Conservation (phyloP, 495 filamentous ascomycete genomes). For the Aspergillus incahuasiensis region DNA sequence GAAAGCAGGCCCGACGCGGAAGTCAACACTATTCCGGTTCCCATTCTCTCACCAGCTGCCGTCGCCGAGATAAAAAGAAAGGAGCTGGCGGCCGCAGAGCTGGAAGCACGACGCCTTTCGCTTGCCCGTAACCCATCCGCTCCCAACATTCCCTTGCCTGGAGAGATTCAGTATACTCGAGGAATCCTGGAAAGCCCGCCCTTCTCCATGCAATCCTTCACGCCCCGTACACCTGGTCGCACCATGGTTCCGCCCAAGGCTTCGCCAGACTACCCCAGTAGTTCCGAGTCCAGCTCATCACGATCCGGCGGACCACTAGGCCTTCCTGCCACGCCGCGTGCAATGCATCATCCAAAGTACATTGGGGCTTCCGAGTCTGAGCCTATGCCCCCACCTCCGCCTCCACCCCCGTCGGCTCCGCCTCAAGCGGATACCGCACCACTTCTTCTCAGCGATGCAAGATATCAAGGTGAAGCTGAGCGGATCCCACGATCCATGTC, state of each 20-base stretch:
- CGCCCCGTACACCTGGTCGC: conserved; percentile 38
- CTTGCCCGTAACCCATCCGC: conserved; percentile 74
- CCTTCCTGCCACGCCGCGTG: conserved; percentile 76
- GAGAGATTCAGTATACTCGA: conserved; percentile 44
- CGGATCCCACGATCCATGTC: conserved; percentile 64
- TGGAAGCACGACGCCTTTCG: conserved; percentile 81
- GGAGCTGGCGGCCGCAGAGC: conserved; percentile 75
- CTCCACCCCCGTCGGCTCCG: conserved; percentile 4
- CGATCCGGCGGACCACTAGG: conserved; percentile 50
- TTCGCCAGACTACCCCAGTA: conserved; percentile 44
- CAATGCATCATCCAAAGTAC: conserved; percentile 76
- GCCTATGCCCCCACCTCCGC: conserved; percentile 49
- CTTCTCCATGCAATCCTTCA: conserved; percentile 36
- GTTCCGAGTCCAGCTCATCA: conserved; percentile 40
- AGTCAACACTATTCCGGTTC: conserved; percentile 19
- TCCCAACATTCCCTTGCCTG: conserved; percentile 76
- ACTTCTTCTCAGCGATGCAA: conserved; percentile 54
- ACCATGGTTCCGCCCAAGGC: conserved; percentile 34
- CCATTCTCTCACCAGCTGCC: conserved; percentile 26
- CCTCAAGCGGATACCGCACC: conserved; percentile 54
- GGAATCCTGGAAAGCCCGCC: conserved; percentile 30
- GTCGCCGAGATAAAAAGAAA: conserved; percentile 50
- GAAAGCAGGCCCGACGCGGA: conserved; percentile 18
- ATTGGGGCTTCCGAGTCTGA: conserved; percentile 50
- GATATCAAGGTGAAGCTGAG: conserved; percentile 58